Base-by-base conservation (phyloP, 148 eudicot species). In the Rhododendron kiyosumense region DNA sequence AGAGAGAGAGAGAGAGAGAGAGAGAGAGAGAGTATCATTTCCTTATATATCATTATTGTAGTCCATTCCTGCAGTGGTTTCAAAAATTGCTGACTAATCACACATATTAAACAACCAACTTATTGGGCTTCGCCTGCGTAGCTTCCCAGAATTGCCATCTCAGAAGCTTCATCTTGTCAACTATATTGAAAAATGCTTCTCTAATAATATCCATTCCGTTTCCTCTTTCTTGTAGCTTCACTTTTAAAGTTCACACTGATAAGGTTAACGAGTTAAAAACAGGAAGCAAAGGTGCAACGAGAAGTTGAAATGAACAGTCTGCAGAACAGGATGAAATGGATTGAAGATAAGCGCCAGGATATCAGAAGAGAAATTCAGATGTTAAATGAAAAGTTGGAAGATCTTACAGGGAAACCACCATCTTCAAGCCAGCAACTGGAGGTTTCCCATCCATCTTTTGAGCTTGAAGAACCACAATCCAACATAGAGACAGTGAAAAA, bases 291-390 rank as follows among this genome's bases (percentile, higher is more conserved):
- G 17, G 75, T 30, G 36, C 75, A 69, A 69, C 15, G 18, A 69
- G 75, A 69, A 69, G 36, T 28, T 69, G 75, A 69, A 69, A 69
- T 69, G 78, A 83, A 24, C 59, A 83, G 67, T n/a, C 85, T 87
- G 65, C 86, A 83, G 67, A 30, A 83, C 36, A 78, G 71, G 54
- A 87, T 87, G 83, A 84, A 83, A 63, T 81, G 73, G 83, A 83
- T 87, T 51, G 88, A 87, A 78, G 61, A 87, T 28, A 78, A 87
- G 34, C 69, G 73, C 26, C 41, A 83, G 74, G 83, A 45, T 61
- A 75, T 78, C n/a, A 84, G 61, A 61, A 59, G 51, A 32, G 61
- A 87, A 61, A 87, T 87, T 26, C 78, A 61, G 46, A 87, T 46
- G 43, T 79, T 87, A 32, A 83, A 61, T 59, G 86, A 78, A 12